Base-by-base conservation (phyloP, 768 basidiomycete species). In the Serendipita vermifera region DNA sequence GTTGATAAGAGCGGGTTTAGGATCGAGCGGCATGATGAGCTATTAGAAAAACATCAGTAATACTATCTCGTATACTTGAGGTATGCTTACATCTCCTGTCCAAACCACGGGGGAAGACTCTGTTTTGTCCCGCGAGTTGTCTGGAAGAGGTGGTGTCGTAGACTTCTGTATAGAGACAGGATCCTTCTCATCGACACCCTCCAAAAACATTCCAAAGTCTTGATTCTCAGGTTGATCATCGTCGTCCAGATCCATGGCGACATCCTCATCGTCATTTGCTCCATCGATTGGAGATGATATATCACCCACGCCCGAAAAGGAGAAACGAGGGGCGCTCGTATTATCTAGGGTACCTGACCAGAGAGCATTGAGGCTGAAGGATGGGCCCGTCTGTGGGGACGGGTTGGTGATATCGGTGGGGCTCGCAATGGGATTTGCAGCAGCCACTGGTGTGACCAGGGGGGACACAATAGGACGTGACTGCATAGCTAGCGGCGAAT, bases 181-280 rank as follows among this genome's bases (percentile, higher is more conserved):
- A 14, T 78, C 77, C 59, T 82, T 78, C 57, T 85, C 80, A 57
- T 80, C 78, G 5, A 51, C 46, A 2, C 46, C 46, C n/a, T 51
- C 46, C 35, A 92, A 69, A 63, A 89, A 83, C 81, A 89, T 85
- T 62, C 90, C 88, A 63, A 92, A 89, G 66, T 89, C 88, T 59
- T 81, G 78, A 67, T 89, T 88, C 55, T 81, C 80, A 7, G 81
- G 75, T 58, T 75, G 77, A 51, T 61, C 63, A 15, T 64, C 62
- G 20, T 61, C 43, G 29, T 53, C 56, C 59, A 57, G 68, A 62
- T 76, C 78, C 60, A 77, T 74, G 6, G 69, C 66, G 31, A 70
- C 69, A n/a, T 74, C 73, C 60, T 58, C 55, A 31, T 71, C n/a
- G 51, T 55, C 40, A 5, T 48, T 35, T 36, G 40, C 17, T 29